Percentiles rank a stretch among this genome's conserved stretches.
Conservation (phyloP, 2,329 filamentous ascomycete genomes). For the Monilinia fructigena region DNA sequence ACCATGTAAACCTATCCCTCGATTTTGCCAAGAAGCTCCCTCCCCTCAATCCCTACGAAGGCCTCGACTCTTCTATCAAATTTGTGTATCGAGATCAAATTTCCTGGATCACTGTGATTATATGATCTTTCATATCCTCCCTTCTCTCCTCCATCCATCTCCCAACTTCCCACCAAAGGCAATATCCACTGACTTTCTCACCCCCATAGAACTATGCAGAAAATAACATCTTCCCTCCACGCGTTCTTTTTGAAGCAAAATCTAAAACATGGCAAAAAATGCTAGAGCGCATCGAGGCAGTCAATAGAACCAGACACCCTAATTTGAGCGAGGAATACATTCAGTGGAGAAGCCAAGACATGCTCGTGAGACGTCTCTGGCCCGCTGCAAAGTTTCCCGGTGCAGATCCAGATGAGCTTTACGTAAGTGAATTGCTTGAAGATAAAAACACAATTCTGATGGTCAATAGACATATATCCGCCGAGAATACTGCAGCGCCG, state of each 20-base stretch:
- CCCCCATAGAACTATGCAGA: neutral
- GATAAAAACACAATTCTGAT: neutral
- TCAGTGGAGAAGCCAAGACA: constrained; percentile 9
- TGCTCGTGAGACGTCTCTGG: constrained; percentile 17
- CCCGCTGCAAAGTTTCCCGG: neutral
- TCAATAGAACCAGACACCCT: neutral
- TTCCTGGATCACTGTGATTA: neutral
- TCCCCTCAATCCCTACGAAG: neutral
- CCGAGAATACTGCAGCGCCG: neutral
- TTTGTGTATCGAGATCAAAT: neutral
- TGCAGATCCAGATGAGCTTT: neutral
- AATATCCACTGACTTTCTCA: neutral
- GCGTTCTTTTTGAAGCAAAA: neutral
- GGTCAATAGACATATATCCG: neutral
- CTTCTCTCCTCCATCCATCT: neutral
- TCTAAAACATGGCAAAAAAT: neutral
- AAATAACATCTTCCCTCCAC: neutral
- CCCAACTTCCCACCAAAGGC: too few species aligned
- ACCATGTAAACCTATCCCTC: neutral
- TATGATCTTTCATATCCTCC: neutral
- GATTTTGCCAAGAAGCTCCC: neutral
- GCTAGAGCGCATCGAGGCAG: neutral
- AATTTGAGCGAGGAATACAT: neutral
- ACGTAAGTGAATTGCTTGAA: neutral
- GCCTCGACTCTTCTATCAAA: neutral